phyloP scores from a whole-genome alignment of 495 filamentous ascomycete species.

The Penicillium arizonense region DNA sequence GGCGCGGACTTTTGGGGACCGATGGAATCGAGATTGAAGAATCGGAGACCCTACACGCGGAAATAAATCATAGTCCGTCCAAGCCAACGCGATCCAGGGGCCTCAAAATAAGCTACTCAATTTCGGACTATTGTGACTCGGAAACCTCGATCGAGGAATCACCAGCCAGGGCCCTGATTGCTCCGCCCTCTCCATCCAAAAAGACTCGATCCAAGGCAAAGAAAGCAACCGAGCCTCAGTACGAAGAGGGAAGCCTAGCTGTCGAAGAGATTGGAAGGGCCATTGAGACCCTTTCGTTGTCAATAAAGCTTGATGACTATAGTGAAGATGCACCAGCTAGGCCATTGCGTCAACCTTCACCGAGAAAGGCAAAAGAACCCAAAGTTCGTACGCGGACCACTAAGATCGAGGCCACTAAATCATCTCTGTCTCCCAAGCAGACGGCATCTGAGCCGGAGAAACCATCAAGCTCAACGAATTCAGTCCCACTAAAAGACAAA shows the following conservation, averaged over 20 bases:
- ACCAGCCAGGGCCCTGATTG: not conserved
- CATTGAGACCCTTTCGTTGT: constrained; percentile 18
- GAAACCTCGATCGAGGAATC: not conserved
- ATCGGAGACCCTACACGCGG: constrained; percentile 1
- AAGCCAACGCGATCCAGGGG: not conserved
- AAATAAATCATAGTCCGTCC: constrained; percentile 6
- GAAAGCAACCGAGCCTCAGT: not conserved
- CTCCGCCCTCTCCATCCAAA: constrained; percentile 1
- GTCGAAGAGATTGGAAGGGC: constrained; percentile 21
- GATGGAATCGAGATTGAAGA: constrained; percentile 17
- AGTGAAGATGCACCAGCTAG: not conserved
- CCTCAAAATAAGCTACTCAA: constrained; percentile 23
- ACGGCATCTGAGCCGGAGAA: not conserved
- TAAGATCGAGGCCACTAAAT: not conserved
- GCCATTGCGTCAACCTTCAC: not conserved
- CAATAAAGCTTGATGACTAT: constrained; percentile 1
- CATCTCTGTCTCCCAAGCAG: not conserved
- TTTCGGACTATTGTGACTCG: not conserved
- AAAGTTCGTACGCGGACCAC: not conserved
- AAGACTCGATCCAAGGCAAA: constrained; percentile 3
- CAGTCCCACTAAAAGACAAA: not conserved
- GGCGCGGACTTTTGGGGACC: constrained; percentile 8
- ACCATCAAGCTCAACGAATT: not conserved
- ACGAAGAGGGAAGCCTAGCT: not conserved
- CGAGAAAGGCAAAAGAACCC: not conserved